Base-by-base conservation (phyloP, 2,329 filamentous ascomycete species). In the Diaporthe sp. region DNA sequence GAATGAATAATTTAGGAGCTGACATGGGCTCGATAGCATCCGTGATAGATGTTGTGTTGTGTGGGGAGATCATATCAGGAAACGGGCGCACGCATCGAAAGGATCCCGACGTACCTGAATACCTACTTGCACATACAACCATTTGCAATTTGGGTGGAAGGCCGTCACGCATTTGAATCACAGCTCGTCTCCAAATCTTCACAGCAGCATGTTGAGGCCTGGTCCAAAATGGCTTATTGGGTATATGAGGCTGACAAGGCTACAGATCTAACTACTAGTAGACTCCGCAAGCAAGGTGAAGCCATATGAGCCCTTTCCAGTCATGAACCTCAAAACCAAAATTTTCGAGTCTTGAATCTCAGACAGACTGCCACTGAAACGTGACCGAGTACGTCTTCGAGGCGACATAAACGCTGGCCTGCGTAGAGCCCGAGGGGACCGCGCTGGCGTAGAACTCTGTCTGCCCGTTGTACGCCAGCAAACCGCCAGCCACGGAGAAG, bases 391-490 rank as follows among this genome's bases (percentile, higher is more conserved):
- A 50, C 25, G 63, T 32, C n/a, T 72, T 51, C 12, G 55, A 61
- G 55, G 71, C 53, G 61, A 27, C 30, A 17, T 44, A 75, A 10
- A 75, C 32, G 7, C 59, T n/a, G 6, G 70, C 73, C 47, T 75
- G 37, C 0, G 56, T 55, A 15, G 22, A 39, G 3, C 70, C 70
- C n/a, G 51, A 61, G 4, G 73, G 73, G 0, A 75, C 51, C 13
- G 19, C 35, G 61, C 50, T 68, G 51, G 70, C 63, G 37, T 75
- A 75, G 47, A 75, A 75, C 27, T 71, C 47, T 10, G 73, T 72
- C 61, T 66, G 32, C 5, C 73, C 73, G 8, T 75, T 51, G n/a
- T 75, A 75, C 17, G 73, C 73, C 27, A 75, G 53, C 70, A 69
- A 25, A 22, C 73, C 73, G 13, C 66, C 63, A n/a, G 66, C 27